Evolutionary conservation across 805 yeast species (phyloP), one percentile per base, ranked within the genome.

Genomic region (Hanseniaspora taiwanica): DNA sequence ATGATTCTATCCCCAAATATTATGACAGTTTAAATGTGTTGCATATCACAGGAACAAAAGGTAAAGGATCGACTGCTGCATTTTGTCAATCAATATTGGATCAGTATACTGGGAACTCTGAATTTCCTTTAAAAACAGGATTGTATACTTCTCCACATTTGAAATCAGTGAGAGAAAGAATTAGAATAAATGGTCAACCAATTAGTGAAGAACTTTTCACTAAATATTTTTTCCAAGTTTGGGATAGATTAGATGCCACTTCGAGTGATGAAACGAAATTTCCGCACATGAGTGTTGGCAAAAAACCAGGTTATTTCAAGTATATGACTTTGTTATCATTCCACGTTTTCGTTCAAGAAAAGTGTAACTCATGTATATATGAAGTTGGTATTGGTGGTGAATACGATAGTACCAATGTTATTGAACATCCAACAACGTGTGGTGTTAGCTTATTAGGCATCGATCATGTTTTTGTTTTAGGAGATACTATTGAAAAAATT

Each of bases 341-440:
- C 65, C 96, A 93, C 56, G 81, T 85, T 1, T 93, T 93, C 51
- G 57, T 84, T 62, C 69, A 74, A 40, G 98, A 91, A 60, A 81
- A 82, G 2, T 87, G 91, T n/a, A 82, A 86, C 54, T 74, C 95
- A 27, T 96, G 97, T 10, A 79, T 91, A 29, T 86, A 83, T 54
- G 99, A 91, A 58, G 99, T 93, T 23, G 99, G 99, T 18, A 94
- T 91, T 37, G 99, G 99, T 21, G 99, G 99, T 6, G 93, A 83
- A 55, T 85, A 76, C 53, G 99, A 91, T 59, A 84, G 96, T n/a
- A 91, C 99, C 10, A 91, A 91, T 56, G 72, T 91, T 2, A 73
- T 91, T 37, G 75, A 69, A 34, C 63, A 67, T 34, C 97, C 98
- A 16, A 72, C 82, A 0, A 87, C 77, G 1, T 78, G 94, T 36